Base-by-base conservation (phyloP, 2,329 filamentous ascomycete genomes). In the Aureobasidium vineae region DNA sequence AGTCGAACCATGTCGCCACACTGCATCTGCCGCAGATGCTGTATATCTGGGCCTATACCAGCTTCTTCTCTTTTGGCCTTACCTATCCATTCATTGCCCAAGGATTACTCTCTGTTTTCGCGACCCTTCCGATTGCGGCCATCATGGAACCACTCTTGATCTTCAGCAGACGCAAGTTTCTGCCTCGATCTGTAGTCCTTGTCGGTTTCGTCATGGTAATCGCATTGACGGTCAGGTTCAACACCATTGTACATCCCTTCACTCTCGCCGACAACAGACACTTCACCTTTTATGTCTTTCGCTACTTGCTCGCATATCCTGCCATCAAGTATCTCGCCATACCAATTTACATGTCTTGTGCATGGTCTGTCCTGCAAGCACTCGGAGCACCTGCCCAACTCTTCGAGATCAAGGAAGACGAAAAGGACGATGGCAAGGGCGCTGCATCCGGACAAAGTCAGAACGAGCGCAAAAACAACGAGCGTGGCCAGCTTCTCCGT, bases 221-320 rank as follows among this genome's bases (percentile, higher is more conserved):
- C 70, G 72, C 82, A 21, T 72, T 75, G 7, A 77, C 83, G 2
- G 87, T 97, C 28, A 85, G 86, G 69, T 89, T 85, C 82, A 98
- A 97, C 82, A 99, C 95, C 40, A 89, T 97, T 69, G 86, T 98
- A 50, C 95, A 99, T 74, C 94, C 95, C 0, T 99, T 98, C 75
- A 97, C 93, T 0, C 84, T 98, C 0, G 95, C 95, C 40, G 95
- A 99, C 77, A 99, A 99, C 77, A 84, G 95, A 2, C 95, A 99
- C 77, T 99, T 97, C 80, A 89, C 96, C 76, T 99, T 99, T 77
- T 99, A 99, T 79, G 82, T 96, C 68, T 99, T 99, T 81, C 88
- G 92, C 1, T 88, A 90, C 6, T 88, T 98, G 43, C 63, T 76
- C 16, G 71, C 73, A 15, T 85, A 90, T 49, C 80, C 82, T 1